Percentiles rank a stretch among this genome's conserved stretches.
Evolutionary conservation across 441 rosid genomes (phyloP).

Genomic region (Dalechampia spathulata): DNA sequence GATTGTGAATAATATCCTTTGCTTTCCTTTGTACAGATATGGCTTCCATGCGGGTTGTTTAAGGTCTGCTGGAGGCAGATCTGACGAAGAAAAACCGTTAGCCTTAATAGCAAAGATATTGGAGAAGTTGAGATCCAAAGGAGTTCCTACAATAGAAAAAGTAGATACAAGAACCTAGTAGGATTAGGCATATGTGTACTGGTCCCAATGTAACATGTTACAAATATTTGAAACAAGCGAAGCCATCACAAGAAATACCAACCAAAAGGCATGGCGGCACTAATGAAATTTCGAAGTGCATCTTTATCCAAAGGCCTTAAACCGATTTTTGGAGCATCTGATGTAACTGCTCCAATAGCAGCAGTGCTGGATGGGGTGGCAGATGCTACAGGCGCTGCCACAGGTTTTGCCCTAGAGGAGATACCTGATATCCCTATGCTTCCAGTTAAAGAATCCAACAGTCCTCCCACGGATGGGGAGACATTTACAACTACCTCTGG

Average conservation of each 20-base stretch:
- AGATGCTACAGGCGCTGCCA: slow-evolving; percentile 71
- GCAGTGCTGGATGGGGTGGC: slow-evolving; percentile 47
- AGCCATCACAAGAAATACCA: slow-evolving; percentile 35
- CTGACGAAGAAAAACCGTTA: slow-evolving; percentile 78
- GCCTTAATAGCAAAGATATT: slow-evolving; percentile 55
- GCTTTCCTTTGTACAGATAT: slow-evolving; percentile 83
- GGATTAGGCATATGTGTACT: slow-evolving; percentile 10
- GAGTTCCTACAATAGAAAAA: slow-evolving; percentile 50
- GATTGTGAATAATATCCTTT: slow-evolving; percentile 67
- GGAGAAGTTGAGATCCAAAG: slow-evolving; percentile 71
- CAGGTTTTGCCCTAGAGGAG: slow-evolving; percentile 81
- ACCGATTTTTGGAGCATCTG: slow-evolving; percentile 69
- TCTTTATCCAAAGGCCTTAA: slow-evolving; percentile 80
- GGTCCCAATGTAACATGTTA: slow-evolving; percentile 12
- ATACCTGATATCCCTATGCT: slow-evolving; percentile 81
- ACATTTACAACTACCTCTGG: slow-evolving; percentile 77
- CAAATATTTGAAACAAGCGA: slow-evolving; percentile 19
- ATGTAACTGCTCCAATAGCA: slow-evolving; percentile 38
- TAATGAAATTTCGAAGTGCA: slow-evolving; percentile 61
- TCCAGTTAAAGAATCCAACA: slow-evolving; percentile 92
- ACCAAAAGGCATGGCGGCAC: slow-evolving; percentile 90
- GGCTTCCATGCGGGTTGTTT: slow-evolving; percentile 98
- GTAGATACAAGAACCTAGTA: background rate
- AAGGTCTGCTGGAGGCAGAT: slow-evolving; percentile 64
- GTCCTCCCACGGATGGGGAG: slow-evolving; percentile 85